These are phyloP conservation scores for Mixia osmundae DNA, from an alignment of 1,284 basidiomycete species.

Conservation along the genomic window DNA sequence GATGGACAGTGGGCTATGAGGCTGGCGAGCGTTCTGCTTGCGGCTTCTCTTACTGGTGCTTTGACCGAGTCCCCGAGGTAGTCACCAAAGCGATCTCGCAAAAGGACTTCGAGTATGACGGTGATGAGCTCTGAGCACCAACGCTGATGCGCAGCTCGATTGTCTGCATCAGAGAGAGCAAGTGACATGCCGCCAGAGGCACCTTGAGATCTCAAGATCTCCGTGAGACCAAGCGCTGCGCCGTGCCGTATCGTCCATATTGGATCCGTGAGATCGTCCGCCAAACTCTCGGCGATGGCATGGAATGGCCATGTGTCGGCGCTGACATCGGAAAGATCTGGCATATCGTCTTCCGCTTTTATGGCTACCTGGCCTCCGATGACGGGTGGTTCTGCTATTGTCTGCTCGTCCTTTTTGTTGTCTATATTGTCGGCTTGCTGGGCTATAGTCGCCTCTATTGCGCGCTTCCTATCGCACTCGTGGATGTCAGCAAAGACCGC, in stretches of 20 bases:
- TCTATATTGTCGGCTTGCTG: neutral
- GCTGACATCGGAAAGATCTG: slow-evolving; percentile 9
- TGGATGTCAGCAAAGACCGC: slow-evolving; percentile 4
- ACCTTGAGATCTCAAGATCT: slow-evolving; percentile 69
- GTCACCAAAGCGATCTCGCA: slow-evolving; percentile 92
- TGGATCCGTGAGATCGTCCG: slow-evolving; percentile 62
- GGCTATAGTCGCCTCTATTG: neutral
- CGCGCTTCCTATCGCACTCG: neutral
- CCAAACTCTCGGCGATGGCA: slow-evolving; percentile 54
- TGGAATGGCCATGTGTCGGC: slow-evolving; percentile 68
- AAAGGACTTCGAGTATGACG: slow-evolving; percentile 68
- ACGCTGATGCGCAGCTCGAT: slow-evolving; percentile 42
- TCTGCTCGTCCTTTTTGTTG: slow-evolving; percentile 2
- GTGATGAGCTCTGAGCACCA: slow-evolving; percentile 79
- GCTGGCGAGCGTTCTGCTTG: slow-evolving; percentile 79
- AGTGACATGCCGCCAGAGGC: slow-evolving; percentile 33
- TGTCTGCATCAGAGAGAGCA: slow-evolving; percentile 30
- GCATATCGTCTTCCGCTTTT: slow-evolving; percentile 3
- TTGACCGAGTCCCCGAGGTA: slow-evolving; percentile 94
- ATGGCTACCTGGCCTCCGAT: slow-evolving; percentile 1
- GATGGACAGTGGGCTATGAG: slow-evolving; percentile 61
- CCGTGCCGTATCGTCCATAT: slow-evolving; percentile 91
- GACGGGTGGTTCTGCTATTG: slow-evolving; percentile 1
- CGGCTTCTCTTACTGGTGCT: slow-evolving; percentile 88
- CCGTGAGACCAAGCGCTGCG: slow-evolving; percentile 71